Base-by-base conservation (phyloP, 1,284 basidiomycete genomes). In the Somion occarium region DNA sequence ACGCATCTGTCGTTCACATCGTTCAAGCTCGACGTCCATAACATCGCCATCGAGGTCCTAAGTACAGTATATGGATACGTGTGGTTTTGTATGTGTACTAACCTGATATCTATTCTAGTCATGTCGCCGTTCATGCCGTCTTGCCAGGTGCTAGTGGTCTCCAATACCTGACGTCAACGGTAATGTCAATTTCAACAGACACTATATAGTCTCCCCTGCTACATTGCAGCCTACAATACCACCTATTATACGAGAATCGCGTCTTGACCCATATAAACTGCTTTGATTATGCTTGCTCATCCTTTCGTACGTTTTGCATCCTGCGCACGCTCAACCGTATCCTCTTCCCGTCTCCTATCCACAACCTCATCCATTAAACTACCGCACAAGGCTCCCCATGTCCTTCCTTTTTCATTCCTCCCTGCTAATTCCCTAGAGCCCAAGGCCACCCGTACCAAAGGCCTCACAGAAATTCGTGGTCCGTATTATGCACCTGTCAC, bases 381-480 rank as follows among this genome's bases (percentile, higher is more conserved):
- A 7, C 30, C 7, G 30, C 7, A 34, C 7, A 34, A 15, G 15
- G 30, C 15, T 34, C 7, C 7, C 30, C n/a, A n/a, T n/a, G 38
- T 20, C 38, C 19, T 22, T 5, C 63, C 63, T 5, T 65, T 64
- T 50, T 53, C 63, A 1, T 67, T 66, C 56, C 57, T 68, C 3
- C 64, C 67, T 5, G 53, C 63, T n/a, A 66, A 67, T 53, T 54
- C 61, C 2, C 64, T 68, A 42, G 59, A 65, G 20, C 50, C 59
- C 2, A 68, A 69, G 48, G 54, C 54, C 1, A 48, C 46, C 5
- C 59, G 65, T 22, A 56, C 51, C 5, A 64, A 64, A 45, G 71
- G 72, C 1, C 54, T 73, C 39, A 73, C 72, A 1, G 72, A 74
- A 60, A 75, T 74, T 43, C 64, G 73, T 23, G 73, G 73, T 5